These are phyloP conservation scores for Clonostachys rhizophaga DNA, from an alignment of 2,329 filamentous ascomycete genomes.

Conservation along the genomic window DNA sequence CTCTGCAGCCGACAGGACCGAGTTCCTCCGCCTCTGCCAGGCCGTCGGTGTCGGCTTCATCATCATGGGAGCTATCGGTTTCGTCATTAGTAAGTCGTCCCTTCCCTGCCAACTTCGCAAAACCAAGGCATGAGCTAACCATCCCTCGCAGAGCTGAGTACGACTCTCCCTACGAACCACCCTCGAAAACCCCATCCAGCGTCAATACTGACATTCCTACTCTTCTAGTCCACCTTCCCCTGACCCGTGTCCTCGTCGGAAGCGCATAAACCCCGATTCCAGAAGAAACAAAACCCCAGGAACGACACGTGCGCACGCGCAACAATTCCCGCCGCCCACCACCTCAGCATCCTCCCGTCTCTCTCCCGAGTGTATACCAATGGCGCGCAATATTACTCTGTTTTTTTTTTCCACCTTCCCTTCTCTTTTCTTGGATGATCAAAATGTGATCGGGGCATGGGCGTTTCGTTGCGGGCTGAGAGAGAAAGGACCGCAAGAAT, in stretches of 20 bases:
- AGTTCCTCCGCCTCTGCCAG: constrained; percentile 41
- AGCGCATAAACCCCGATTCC: constrained; percentile 43
- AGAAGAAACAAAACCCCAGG: neutral
- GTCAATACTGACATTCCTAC: neutral
- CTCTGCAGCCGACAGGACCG: constrained; percentile 30
- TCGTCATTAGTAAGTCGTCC: constrained; percentile 17
- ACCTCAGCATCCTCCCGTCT: no score
- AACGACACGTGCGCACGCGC: neutral
- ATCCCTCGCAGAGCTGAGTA: constrained; percentile 61
- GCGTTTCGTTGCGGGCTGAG: no score
- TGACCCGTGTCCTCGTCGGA: constrained; percentile 67
- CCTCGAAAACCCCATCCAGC: constrained; percentile 2
- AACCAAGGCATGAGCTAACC: no score
- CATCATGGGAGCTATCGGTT: constrained; percentile 67
- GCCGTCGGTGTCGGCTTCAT: constrained; percentile 67
- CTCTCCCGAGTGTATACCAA: no score
- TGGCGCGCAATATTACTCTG: no score
- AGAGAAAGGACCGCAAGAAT: no score
- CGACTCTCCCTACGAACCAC: constrained; percentile 10
- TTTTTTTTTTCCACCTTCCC: no score
- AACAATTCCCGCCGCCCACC: no score
- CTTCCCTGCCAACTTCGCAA: no score
- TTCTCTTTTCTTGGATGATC: no score
- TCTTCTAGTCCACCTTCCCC: constrained; percentile 57
- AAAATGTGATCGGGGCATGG: no score